Conservation (phyloP, 306 rosid species). For the Pyrus communis region DNA sequence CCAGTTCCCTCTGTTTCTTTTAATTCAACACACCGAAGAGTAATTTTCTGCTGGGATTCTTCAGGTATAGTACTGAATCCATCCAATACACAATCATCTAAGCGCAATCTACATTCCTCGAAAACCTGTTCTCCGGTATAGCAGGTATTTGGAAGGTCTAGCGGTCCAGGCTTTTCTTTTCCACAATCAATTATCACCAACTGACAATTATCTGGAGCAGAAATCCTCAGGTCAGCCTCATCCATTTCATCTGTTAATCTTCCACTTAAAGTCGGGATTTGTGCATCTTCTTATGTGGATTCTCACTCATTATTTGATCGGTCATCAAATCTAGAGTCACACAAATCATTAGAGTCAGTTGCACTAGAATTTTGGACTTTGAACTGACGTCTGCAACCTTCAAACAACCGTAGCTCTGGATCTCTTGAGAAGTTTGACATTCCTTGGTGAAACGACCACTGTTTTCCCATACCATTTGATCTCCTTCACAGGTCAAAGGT, state of each 20-base stretch:
- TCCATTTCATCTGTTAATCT: slow-evolving; percentile 20
- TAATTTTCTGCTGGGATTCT: neutral
- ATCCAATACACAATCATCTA: neutral
- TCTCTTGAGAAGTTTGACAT: slow-evolving; percentile 23
- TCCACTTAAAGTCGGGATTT: slow-evolving; percentile 8
- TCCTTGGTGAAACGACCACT: slow-evolving; percentile 12
- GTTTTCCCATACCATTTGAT: slow-evolving; percentile 16
- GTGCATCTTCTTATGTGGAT: slow-evolving; percentile 25
- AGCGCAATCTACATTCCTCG: neutral
- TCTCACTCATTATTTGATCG: slow-evolving; percentile 17
- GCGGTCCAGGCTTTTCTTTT: neutral
- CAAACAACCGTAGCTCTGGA: slow-evolving; percentile 10
- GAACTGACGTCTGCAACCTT: slow-evolving; percentile 20
- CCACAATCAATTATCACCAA: neutral
- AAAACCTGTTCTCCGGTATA: slow-evolving; percentile 13
- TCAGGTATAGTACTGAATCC: neutral
- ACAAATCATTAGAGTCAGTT: slow-evolving; percentile 16
- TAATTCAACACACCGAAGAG: neutral
- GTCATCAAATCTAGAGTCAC: slow-evolving; percentile 13
- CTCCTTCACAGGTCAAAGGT: slow-evolving; percentile 14
- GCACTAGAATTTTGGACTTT: slow-evolving; percentile 13
- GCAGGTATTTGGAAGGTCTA: slow-evolving; percentile 12
- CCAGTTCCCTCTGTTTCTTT: slow-evolving; percentile 2
- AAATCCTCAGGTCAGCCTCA: slow-evolving; percentile 14
- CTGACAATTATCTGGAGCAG: slow-evolving; percentile 15